phyloP scores from a whole-genome alignment of 345 rosid species.

The Citrus maxima region DNA sequence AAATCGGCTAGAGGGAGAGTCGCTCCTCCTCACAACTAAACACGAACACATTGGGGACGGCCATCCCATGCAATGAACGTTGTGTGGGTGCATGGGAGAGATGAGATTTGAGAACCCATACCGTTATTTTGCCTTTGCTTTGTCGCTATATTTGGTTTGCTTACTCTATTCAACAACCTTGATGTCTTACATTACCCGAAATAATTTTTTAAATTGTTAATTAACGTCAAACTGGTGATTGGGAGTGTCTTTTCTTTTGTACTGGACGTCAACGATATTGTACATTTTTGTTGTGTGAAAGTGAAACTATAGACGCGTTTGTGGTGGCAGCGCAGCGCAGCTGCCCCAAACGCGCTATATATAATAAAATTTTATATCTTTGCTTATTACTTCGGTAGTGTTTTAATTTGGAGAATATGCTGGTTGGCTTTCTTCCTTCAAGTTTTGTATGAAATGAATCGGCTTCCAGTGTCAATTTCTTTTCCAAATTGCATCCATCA shows the following conservation, averaged over 20 bases:
- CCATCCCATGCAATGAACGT: not conserved
- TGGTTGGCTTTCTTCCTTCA: too few species aligned
- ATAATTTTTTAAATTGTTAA: not conserved
- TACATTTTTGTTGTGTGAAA: not conserved
- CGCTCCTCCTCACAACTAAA: not conserved
- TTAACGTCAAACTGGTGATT: not conserved
- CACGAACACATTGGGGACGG: not conserved
- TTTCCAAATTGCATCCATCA: too few species aligned
- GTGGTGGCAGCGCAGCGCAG: too few species aligned
- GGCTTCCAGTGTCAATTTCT: too few species aligned
- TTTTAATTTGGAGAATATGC: too few species aligned
- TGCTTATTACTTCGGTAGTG: too few species aligned
- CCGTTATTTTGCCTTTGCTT: not conserved
- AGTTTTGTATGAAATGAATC: too few species aligned
- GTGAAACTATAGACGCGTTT: not conserved
- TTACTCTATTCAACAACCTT: too few species aligned
- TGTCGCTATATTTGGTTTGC: not conserved
- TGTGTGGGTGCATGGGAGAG: not conserved
- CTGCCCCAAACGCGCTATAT: too few species aligned
- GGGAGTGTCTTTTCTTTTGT: not conserved
- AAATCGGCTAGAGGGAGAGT: not conserved
- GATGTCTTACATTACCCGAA: not conserved
- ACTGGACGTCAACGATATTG: not conserved
- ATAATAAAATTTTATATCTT: too few species aligned
- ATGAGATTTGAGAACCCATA: not conserved